Base-by-base conservation (phyloP, 176 grass and related monocot species). In the Urochloa ruziziensis region DNA sequence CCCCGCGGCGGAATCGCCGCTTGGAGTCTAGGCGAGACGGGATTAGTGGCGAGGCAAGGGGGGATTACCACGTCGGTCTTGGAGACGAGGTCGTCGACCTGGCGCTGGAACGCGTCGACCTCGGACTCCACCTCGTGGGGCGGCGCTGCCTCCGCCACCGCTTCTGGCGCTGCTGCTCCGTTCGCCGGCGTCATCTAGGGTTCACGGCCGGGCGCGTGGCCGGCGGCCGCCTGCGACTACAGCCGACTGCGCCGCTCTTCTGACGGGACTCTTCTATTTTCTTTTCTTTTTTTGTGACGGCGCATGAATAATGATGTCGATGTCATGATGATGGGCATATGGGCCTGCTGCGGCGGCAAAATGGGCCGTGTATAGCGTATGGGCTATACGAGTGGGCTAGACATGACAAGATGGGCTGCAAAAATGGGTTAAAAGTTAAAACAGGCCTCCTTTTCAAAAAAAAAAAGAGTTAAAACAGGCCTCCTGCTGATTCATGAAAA, bases 31-130 rank as follows among this genome's bases (percentile, higher is more conserved):
- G 34, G 56, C 17, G 10, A 33, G 46, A 25, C 30, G 24, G 27
- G 16, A 12, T 4, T 11, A 52, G 21, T 12, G 44, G 75, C 6
- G 14, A 70, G 29, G 16, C 18, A 0, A 70, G 59, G 76, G 29
- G 29, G 37, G 21, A 32, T 77, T 77, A 92, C 91, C 84, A 77
- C 56, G 66, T 92, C 91, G 23, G 87, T 80, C 87, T 84, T 87
- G 71, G 58, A 89, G 70, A 77, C 52, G 39, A 92, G 75, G 37
- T 81, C 57, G 59, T 90, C 84, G 65, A 87, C 67, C 87, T 80
- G 84, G 52, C 70, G 76, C 64, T 77, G 75, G 80, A 89, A 90
- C 57, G 56, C 39, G 14, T 90, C 87, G 48, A 71, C 87, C 57
- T 68, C 67, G 15, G 60, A 43, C 42, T 89, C 81, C 7, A n/a